Conservation (phyloP, 108 stramenopile genomes). For the Conticribra guillardii region DNA sequence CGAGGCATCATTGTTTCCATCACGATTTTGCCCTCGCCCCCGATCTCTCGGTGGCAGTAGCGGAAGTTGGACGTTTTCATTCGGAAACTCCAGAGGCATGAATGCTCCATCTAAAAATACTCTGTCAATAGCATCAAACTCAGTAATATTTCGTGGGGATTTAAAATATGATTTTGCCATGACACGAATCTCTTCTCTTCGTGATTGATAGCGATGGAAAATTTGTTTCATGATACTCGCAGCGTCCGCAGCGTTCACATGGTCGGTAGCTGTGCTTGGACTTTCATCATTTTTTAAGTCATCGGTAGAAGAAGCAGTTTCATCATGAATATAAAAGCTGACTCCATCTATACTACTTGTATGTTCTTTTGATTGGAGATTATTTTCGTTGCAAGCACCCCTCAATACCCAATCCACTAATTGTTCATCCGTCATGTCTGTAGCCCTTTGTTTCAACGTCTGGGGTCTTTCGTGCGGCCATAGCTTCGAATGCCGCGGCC, state of each 20-base stretch:
- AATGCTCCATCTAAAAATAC: neutral
- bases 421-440: slow-evolving; percentile 10
- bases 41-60: too few relatives aligned
- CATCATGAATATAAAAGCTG: neutral
- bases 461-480: neutral
- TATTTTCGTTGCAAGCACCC: slow-evolving; percentile 4
- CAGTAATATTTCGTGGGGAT: neutral
- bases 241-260: neutral
- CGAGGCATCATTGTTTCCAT: too few relatives aligned
- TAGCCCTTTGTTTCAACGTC: slow-evolving; percentile 1
- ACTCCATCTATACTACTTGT: neutral
- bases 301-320: neutral
- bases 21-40: too few relatives aligned
- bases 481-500: neutral
- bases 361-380: neutral
- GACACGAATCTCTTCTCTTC: slow-evolving; percentile 2
- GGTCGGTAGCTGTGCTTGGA: neutral
- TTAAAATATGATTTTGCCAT: slow-evolving; percentile 3
- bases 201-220: neutral
- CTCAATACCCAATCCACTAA: slow-evolving; percentile 4
- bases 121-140: neutral
- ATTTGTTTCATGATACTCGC: neutral
- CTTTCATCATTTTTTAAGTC: neutral
- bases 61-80: too few relatives aligned
- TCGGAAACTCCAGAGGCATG: too few relatives aligned